Conservation (phyloP, 2,329 filamentous ascomycete species). For the Fusarium cyanostomum region DNA sequence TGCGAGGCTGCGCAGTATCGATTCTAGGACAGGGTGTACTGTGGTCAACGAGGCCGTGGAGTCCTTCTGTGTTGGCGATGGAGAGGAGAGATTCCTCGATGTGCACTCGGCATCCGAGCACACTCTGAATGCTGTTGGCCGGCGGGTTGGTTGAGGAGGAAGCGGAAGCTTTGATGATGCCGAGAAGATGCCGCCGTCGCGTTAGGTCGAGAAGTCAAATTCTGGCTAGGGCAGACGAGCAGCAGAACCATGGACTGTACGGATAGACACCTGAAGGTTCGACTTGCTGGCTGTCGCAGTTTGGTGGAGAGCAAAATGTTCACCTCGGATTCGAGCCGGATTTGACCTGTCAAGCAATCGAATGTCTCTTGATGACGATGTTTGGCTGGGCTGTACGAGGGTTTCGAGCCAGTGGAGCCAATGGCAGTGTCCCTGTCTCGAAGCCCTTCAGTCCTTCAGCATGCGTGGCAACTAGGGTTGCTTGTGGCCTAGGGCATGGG, state of each 20-base stretch:
- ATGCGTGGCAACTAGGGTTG: not conserved
- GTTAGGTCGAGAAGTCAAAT: constrained; percentile 29
- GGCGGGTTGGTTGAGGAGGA: constrained; percentile 1
- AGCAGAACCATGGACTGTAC: constrained; percentile 22
- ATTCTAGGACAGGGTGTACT: constrained; percentile 12
- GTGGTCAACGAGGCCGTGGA: constrained; percentile 1
- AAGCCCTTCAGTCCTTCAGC: constrained; percentile 1
- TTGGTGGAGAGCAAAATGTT: constrained; percentile 36
- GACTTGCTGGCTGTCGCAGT: constrained; percentile 36
- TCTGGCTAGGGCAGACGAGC: constrained; percentile 38
- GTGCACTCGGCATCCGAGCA: constrained; percentile 3
- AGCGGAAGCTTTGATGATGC: constrained; percentile 5
- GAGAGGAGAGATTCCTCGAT: not conserved
- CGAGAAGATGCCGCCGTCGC: constrained; percentile 11
- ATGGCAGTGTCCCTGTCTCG: constrained; percentile 8
- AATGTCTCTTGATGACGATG: constrained; percentile 20
- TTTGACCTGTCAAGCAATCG: constrained; percentile 22
- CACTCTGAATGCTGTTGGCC: not conserved
- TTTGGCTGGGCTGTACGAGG: constrained; percentile 20
- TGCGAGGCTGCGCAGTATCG: constrained; percentile 9
- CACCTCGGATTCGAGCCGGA: constrained; percentile 39
- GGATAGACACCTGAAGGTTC: constrained; percentile 35
- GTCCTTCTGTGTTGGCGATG: constrained; percentile 7
- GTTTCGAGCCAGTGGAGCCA: constrained; percentile 23
- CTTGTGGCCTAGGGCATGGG: constrained; percentile 8